phyloP scores from a whole-genome alignment of 169 alveolate genomes.

The Plasmodium inui region DNA sequence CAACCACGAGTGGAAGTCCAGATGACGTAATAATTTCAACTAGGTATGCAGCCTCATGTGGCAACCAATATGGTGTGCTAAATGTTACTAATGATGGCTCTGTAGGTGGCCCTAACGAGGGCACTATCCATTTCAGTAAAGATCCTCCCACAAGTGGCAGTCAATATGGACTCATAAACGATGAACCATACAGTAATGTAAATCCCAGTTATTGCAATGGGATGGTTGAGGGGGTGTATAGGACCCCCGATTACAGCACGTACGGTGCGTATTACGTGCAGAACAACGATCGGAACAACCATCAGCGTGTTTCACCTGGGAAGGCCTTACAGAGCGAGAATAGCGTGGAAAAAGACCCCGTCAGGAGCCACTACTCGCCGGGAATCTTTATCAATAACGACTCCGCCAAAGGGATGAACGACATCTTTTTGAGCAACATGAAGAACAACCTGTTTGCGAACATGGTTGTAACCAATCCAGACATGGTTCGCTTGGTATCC shows the following conservation, averaged over 20 bases:
- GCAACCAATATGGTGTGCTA: neutral
- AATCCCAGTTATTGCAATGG: neutral
- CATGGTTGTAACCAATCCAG: neutral
- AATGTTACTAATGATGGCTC: neutral
- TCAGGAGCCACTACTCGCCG: neutral
- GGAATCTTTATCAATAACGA: neutral
- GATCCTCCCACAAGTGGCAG: neutral
- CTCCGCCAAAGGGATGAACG: neutral
- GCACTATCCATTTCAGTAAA: neutral
- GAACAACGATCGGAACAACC: neutral
- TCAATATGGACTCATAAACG: neutral
- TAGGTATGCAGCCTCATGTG: neutral
- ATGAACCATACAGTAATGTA: neutral
- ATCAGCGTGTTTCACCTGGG: neutral
- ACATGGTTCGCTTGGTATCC: neutral
- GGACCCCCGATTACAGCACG: neutral
- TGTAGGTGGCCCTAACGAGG: neutral
- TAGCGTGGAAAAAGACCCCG: neutral
- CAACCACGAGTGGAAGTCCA: neutral
- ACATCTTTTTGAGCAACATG: neutral
- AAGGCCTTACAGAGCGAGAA: neutral
- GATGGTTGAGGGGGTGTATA: neutral
- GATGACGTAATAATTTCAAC: neutral
- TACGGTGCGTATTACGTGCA: neutral
- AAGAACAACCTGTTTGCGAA: neutral